A percentile compares a stretch with the other conserved stretches of the same genome.
phyloP scores from a whole-genome alignment of 768 basidiomycete species.

The Solioccasus polychromus region DNA sequence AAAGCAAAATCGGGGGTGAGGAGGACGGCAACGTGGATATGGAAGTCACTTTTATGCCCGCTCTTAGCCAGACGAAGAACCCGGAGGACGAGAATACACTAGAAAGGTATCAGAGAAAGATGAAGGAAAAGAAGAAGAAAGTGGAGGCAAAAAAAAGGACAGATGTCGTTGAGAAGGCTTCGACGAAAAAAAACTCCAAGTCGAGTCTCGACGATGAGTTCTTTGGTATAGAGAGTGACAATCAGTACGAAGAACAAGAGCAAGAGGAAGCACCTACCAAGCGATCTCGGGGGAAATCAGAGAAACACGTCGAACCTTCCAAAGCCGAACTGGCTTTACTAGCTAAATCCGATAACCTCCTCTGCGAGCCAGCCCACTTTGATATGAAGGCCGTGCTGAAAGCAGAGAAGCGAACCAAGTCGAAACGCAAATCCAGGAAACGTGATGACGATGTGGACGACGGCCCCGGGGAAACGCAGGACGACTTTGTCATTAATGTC shows the following conservation, averaged over 20 bases:
- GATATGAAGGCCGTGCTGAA: conserved; percentile 86
- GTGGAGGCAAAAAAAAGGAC: conserved; percentile 50
- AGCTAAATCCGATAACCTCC: conserved; percentile 51
- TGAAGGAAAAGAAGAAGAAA: conserved; percentile 84
- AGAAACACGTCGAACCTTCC: conserved; percentile 18
- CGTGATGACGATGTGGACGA: conserved; percentile 34
- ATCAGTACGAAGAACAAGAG: conserved; percentile 28
- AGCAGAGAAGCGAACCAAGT: conserved; percentile 68
- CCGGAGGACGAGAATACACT: conserved; percentile 80
- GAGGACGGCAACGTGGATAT: conserved; percentile 63
- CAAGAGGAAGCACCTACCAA: conserved; percentile 15
- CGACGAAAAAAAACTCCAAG: conserved; percentile 6
- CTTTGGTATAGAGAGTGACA: conserved; percentile 50
- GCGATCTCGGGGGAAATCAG: conserved; percentile 21
- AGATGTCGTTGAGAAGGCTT: conserved; percentile 19
- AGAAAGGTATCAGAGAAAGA: conserved; percentile 85
- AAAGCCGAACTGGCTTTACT: conserved; percentile 66
- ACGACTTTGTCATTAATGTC: conserved; percentile 80
- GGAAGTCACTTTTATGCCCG: conserved; percentile 95
- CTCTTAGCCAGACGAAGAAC: conserved; percentile 54
- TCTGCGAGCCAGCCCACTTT: conserved; percentile 72
- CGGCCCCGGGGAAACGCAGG: conserved; percentile 66
- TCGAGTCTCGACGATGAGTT: conserved; percentile 63
- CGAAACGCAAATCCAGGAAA: conserved; percentile 30
- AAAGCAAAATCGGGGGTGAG: conserved; percentile 14